Conservation (phyloP, 2,329 filamentous ascomycete species). For the Colletotrichum cuscutae region DNA sequence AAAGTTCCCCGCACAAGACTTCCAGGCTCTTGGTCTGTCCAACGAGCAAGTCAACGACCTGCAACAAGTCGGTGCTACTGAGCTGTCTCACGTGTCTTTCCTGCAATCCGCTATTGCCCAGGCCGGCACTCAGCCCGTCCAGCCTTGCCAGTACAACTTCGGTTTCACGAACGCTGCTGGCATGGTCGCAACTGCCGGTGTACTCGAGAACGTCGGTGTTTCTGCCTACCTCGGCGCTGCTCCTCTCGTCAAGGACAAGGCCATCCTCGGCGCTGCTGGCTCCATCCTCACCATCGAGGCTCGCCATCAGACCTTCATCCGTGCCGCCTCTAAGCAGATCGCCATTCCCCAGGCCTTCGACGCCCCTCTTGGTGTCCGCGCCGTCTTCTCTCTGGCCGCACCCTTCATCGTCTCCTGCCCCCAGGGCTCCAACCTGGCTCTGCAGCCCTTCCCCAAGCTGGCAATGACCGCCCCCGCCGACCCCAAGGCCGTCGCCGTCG, state of each 20-base stretch:
- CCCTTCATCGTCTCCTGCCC: slow-evolving; percentile 80
- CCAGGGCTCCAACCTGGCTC: slow-evolving; percentile 69
- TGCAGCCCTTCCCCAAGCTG: slow-evolving; percentile 70
- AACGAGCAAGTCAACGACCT: slow-evolving; percentile 60
- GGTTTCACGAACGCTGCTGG: slow-evolving; percentile 70
- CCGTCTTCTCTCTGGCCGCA: slow-evolving; percentile 79
- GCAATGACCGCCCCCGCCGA: slow-evolving; percentile 59
- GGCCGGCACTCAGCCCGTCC: slow-evolving; percentile 72
- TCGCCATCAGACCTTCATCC: slow-evolving; percentile 79
- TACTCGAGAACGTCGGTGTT: slow-evolving; percentile 79
- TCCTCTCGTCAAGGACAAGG: slow-evolving; percentile 67
- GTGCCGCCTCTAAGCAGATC: slow-evolving; percentile 64
- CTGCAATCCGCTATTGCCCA: slow-evolving; percentile 70
- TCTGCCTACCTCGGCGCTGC: slow-evolving; percentile 80
- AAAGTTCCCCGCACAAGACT: slow-evolving; percentile 73
- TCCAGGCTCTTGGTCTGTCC: slow-evolving; percentile 69
- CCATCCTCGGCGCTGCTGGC: slow-evolving; percentile 73
- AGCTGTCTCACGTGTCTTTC: slow-evolving; percentile 63
- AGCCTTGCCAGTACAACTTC: slow-evolving; percentile 79
- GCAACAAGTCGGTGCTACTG: slow-evolving; percentile 41
- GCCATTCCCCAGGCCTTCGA: slow-evolving; percentile 78
- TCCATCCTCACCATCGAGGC: slow-evolving; percentile 79
- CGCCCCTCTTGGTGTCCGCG: slow-evolving; percentile 72
- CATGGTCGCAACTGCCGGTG: slow-evolving; percentile 76
- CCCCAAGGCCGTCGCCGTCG: slow-evolving; percentile 54